A percentile compares a stretch with the other conserved stretches of the same genome.
phyloP scores from a whole-genome alignment of 2,329 filamentous ascomycete genomes.

The Nemania diffusa region DNA sequence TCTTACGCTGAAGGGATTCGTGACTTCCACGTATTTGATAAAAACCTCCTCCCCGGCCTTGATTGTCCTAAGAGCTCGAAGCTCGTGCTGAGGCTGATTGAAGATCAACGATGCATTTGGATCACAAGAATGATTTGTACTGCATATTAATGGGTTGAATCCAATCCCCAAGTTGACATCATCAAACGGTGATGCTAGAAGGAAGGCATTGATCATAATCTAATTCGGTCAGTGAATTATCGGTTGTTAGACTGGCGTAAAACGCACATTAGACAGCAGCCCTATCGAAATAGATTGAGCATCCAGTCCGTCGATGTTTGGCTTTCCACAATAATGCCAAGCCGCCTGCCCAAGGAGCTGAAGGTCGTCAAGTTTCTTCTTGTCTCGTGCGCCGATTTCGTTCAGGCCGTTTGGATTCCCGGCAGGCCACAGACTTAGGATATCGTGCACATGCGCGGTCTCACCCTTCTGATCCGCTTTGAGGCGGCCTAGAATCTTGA shows the following conservation, averaged over 20 bases:
- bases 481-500: constrained; percentile 45
- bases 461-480: constrained; percentile 38
- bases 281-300: constrained; percentile 31
- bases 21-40: constrained; percentile 60
- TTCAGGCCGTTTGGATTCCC: constrained; percentile 31
- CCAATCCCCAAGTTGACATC: constrained; percentile 37
- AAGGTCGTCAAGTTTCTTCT: constrained; percentile 40
- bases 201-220: constrained; percentile 39
- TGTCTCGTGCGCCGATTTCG: constrained; percentile 33
- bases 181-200: constrained; percentile 41
- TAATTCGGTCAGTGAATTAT: constrained; percentile 30
- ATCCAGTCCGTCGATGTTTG: constrained; percentile 35
- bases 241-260: not conserved
- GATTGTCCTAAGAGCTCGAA: constrained; percentile 59
- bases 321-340: constrained; percentile 40
- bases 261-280: constrained; percentile 43
- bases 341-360: constrained; percentile 39
- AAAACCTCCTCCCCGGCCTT: constrained; percentile 60
- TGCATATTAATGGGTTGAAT: constrained; percentile 46
- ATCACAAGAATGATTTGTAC: constrained; percentile 62
- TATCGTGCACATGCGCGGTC: constrained; percentile 30
- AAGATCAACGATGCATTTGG: constrained; percentile 60
- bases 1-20: constrained; percentile 56
- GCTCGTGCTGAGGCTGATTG: constrained; percentile 55
- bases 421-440: constrained; percentile 40